Conservation (phyloP, 805 yeast genomes). For the Kodamaea kaohsiungensis region DNA sequence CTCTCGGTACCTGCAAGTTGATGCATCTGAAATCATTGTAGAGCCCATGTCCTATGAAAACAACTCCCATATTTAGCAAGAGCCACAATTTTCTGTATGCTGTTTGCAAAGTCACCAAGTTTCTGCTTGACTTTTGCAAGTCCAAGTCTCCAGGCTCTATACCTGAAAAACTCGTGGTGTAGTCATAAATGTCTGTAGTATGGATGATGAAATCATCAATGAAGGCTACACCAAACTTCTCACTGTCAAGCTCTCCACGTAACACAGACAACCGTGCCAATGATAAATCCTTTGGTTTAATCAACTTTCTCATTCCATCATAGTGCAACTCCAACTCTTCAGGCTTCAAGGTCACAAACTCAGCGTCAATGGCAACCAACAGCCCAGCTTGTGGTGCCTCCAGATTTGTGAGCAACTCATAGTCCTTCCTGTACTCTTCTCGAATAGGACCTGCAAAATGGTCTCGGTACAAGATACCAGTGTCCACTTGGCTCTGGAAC, state of each 20-base stretch:
- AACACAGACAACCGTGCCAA: constrained; percentile 89
- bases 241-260: constrained; percentile 63
- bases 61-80: constrained; percentile 81
- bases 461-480: constrained; percentile 63
- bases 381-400: constrained; percentile 79
- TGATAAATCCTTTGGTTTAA: constrained; percentile 73
- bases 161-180: constrained; percentile 90
- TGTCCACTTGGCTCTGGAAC: constrained; percentile 45
- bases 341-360: constrained; percentile 79
- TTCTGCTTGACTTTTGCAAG: constrained; percentile 59
- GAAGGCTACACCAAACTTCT: constrained; percentile 69
- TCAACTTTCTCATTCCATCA: constrained; percentile 66
- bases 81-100: constrained; percentile 92
- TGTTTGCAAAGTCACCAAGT: constrained; percentile 76
- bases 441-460: constrained; percentile 70
- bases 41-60: constrained; percentile 94
- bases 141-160: constrained; percentile 89
- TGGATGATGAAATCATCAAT: constrained; percentile 91
- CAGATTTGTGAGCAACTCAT: constrained; percentile 60
- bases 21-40: constrained; percentile 90
- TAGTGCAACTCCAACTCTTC: constrained; percentile 78
- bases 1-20: constrained; percentile 81
- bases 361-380: constrained; percentile 93
- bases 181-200: constrained; percentile 71
- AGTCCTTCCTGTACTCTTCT: constrained; percentile 59